A percentile compares a stretch with the other conserved stretches of the same genome.
Conservation (phyloP, 2,329 filamentous ascomycete genomes). For the Ambrosiella xylebori region DNA sequence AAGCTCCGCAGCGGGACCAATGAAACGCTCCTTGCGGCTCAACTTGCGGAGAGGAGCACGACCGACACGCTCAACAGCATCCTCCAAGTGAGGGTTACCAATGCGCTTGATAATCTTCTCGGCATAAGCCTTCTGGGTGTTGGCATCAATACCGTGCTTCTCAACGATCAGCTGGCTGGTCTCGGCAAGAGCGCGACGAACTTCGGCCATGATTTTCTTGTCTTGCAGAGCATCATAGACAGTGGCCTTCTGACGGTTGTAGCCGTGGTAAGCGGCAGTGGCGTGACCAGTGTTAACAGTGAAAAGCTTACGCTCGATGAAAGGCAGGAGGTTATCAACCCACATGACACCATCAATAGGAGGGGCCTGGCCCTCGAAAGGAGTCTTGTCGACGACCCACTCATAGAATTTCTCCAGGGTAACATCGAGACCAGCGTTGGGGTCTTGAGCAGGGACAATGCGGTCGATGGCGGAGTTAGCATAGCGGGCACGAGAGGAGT, state of each 20-base stretch:
- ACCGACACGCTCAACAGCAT: conserved; percentile 86
- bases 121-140: conserved; percentile 73
- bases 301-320: conserved; percentile 98
- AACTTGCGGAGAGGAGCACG: conserved; percentile 90
- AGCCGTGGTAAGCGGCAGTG: conserved; percentile 87
- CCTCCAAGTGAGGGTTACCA: conserved; percentile 81
- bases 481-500: conserved; percentile 64
- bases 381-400: conserved; percentile 85
- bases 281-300: conserved; percentile 98
- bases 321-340: conserved; percentile 79
- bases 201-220: conserved; percentile 59
- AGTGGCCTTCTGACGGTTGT: conserved; percentile 68
- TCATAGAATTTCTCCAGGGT: conserved; percentile 98
- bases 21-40: conserved; percentile 85
- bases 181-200: conserved; percentile 65
- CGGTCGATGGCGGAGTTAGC: conserved; percentile 98
- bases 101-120: conserved; percentile 85
- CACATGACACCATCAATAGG: conserved; percentile 79
- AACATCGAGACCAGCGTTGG: conserved; percentile 67
- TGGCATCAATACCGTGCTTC: conserved; percentile 63
- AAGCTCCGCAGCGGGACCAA: conserved; percentile 77
- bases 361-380: conserved; percentile 58
- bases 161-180: conserved; percentile 70
- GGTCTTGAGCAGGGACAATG: conserved; percentile 82
- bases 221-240: conserved; percentile 58